Conservation (phyloP, 257 asterid genomes). For the Solanum dulcamara region DNA sequence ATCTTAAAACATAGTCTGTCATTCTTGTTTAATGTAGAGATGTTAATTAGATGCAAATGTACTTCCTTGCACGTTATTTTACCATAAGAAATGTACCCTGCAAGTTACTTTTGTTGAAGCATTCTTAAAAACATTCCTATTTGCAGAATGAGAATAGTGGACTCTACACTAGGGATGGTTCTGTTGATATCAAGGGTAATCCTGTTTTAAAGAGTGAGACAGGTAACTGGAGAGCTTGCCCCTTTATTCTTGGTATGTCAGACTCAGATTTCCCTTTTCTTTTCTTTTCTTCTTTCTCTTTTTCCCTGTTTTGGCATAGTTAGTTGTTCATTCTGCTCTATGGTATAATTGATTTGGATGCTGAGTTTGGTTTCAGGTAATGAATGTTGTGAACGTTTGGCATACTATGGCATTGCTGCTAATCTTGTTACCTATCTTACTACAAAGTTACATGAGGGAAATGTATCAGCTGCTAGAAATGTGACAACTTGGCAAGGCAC, state of each 20-base stretch:
- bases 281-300: background rate
- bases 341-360: background rate
- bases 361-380: constrained; percentile 53
- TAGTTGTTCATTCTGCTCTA: background rate
- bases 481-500: constrained; percentile 99
- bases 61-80: background rate
- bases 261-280: background rate
- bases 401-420: constrained; percentile 90
- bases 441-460: constrained; percentile 73
- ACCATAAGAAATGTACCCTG: background rate
- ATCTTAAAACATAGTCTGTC: background rate
- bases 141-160: constrained; percentile 37
- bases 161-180: constrained; percentile 80
- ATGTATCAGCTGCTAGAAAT: constrained; percentile 90
- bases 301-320: background rate
- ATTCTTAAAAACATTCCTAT: background rate
- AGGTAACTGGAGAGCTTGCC: constrained; percentile 98
- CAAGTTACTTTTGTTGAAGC: background rate
- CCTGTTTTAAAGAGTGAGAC: constrained; percentile 82
- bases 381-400: constrained; percentile 94
- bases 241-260: constrained; percentile 70
- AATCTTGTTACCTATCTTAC: constrained; percentile 91
- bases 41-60: background rate
- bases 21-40: background rate
- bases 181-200: constrained; percentile 85